Conservation (phyloP, 164 flowering plant genomes). For the Pachysandra terminalis region DNA sequence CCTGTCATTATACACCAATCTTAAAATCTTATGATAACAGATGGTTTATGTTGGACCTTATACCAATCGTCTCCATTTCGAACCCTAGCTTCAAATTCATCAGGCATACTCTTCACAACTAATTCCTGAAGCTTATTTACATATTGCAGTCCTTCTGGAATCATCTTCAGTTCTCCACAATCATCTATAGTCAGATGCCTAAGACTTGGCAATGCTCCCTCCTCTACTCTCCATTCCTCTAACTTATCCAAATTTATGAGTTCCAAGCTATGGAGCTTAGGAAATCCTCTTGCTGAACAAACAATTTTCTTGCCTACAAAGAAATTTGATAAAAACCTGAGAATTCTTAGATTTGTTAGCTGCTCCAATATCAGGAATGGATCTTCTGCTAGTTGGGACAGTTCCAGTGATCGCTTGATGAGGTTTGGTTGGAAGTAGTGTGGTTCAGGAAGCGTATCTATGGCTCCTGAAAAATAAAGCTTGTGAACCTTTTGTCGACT, state of each 20-base stretch:
- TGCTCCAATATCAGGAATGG: not conserved
- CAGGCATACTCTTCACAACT: not conserved
- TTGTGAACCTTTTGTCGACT: not conserved
- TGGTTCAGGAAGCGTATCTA: not conserved
- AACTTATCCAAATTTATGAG: not conserved
- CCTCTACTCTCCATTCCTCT: slow-evolving; percentile 5
- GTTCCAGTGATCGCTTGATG: not conserved
- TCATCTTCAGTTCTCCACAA: not conserved
- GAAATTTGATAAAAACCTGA: not conserved
- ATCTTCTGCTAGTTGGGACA: not conserved
- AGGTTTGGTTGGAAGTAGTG: not conserved
- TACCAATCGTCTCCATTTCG: slow-evolving; percentile 1
- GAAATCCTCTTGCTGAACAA: not conserved
- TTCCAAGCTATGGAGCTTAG: not conserved
- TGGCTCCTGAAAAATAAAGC: not conserved
- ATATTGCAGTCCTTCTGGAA: slow-evolving; percentile 9
- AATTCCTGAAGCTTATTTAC: not conserved
- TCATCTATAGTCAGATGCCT: not conserved
- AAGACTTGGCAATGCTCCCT: slow-evolving; percentile 4
- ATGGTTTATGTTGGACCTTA: slow-evolving; percentile 3
- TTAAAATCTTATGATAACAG: not conserved
- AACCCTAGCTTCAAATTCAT: slow-evolving; percentile 1
- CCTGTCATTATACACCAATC: not conserved
- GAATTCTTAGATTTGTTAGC: not conserved
- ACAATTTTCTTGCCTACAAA: not conserved